Percentiles rank a stretch among this genome's conserved stretches.
Conservation (phyloP, 805 yeast genomes). For the Cyberlindnera petersonii region DNA sequence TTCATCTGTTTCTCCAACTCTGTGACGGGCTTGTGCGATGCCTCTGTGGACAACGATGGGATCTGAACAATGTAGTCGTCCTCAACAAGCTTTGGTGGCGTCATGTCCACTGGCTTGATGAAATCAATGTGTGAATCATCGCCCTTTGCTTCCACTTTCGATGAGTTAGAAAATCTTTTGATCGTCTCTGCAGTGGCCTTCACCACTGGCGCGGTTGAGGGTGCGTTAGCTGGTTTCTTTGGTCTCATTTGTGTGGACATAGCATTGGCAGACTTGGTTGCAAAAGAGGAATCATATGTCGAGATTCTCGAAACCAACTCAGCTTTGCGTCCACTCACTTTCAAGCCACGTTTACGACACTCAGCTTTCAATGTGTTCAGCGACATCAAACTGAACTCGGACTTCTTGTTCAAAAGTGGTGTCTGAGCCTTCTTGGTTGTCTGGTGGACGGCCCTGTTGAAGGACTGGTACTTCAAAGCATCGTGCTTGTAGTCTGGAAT, state of each 20-base stretch:
- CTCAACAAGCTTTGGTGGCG: constrained; percentile 40
- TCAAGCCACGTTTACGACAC: constrained; percentile 56
- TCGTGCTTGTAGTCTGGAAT: constrained; percentile 20
- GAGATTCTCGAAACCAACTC: constrained; percentile 44
- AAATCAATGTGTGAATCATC: constrained; percentile 57
- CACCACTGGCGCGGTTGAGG: background rate
- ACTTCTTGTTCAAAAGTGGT: constrained; percentile 23
- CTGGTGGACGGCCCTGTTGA: constrained; percentile 29
- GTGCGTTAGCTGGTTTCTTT: background rate
- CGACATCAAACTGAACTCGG: constrained; percentile 39
- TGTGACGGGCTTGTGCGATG: constrained; percentile 37
- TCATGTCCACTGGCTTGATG: constrained; percentile 35
- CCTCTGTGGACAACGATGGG: constrained; percentile 47
- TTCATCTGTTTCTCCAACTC: constrained; percentile 25
- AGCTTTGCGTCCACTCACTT: constrained; percentile 56
- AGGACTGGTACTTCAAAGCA: constrained; percentile 11
- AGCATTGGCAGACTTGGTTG: constrained; percentile 8
- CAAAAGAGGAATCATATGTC: constrained; percentile 22
- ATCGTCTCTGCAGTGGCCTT: constrained; percentile 8
- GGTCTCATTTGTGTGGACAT: constrained; percentile 19
- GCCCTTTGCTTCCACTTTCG: constrained; percentile 41
- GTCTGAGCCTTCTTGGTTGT: constrained; percentile 28
- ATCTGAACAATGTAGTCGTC: constrained; percentile 42
- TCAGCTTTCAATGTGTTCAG: constrained; percentile 53
- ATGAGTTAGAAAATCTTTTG: constrained; percentile 23